These are phyloP conservation scores for Chloris gayana DNA, from an alignment of 176 grass and related monocot genomes.

Conservation along the genomic window DNA sequence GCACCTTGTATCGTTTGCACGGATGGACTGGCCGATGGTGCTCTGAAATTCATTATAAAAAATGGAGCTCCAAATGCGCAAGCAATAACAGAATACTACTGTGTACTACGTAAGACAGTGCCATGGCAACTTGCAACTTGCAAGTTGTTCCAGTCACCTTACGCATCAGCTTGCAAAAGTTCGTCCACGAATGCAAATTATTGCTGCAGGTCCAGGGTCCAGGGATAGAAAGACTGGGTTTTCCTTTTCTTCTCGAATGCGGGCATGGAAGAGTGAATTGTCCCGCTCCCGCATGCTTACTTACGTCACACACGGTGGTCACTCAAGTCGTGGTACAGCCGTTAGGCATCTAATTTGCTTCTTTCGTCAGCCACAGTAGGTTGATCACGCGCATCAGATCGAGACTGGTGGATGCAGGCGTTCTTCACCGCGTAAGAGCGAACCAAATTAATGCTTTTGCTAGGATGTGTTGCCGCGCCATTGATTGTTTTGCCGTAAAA, in stretches of 20 bases:
- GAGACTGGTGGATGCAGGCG: neutral
- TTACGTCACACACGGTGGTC: neutral
- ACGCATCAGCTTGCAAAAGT: no score
- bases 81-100: no score
- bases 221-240: neutral
- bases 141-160: no score
- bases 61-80: no score
- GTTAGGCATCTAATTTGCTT: constrained; percentile 9
- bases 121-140: no score
- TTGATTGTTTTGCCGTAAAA: no score
- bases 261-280: neutral
- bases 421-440: neutral
- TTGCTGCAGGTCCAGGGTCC: neutral
- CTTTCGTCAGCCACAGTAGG: neutral
- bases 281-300: neutral
- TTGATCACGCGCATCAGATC: neutral
- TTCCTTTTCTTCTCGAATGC: neutral
- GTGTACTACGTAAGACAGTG: no score
- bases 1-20: neutral
- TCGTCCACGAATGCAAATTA: neutral
- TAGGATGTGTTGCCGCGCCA: no score
- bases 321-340: neutral
- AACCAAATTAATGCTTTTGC: no score
- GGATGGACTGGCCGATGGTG: no score
- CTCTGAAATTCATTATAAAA: no score